These are phyloP conservation scores for Fomitopsis betulina DNA, from an alignment of 1,284 basidiomycete species.

Conservation along the genomic window DNA sequence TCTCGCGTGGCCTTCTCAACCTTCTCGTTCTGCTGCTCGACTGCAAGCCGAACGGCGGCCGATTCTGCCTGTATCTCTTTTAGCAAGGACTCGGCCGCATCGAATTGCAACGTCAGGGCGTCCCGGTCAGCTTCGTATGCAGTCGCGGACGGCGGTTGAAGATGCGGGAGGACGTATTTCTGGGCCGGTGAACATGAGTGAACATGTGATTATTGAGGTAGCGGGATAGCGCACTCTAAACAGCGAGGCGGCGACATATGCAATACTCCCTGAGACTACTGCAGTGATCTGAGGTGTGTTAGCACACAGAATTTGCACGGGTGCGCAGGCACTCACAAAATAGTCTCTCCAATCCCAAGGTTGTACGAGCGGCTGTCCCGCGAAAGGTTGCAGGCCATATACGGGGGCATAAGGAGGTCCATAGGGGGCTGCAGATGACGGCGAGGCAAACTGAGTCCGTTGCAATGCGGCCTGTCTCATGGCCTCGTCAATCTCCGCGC, in stretches of 20 bases:
- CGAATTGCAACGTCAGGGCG: constrained; percentile 87
- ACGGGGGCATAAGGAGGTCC: constrained; percentile 30
- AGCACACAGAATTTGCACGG: background rate
- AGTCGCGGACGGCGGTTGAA: constrained; percentile 84
- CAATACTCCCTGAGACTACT: constrained; percentile 84
- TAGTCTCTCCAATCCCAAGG: constrained; percentile 92
- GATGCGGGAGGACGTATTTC: constrained; percentile 92
- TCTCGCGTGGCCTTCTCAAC: constrained; percentile 78
- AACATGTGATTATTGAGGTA: background rate
- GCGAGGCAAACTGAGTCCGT: constrained; percentile 17
- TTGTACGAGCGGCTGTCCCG: constrained; percentile 37
- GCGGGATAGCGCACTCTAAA: constrained; percentile 59
- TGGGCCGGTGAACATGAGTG: constrained; percentile 26
- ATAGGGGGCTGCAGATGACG: constrained; percentile 17
- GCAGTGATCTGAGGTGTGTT: constrained; percentile 74
- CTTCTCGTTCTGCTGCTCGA: constrained; percentile 80
- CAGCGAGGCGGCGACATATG: constrained; percentile 85
- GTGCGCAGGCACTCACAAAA: constrained; percentile 60
- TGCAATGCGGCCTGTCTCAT: constrained; percentile 55
- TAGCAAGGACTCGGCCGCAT: constrained; percentile 82
- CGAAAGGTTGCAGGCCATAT: constrained; percentile 42
- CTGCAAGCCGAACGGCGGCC: constrained; percentile 63
- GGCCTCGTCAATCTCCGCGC: constrained; percentile 85
- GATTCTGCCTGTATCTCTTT: constrained; percentile 82
- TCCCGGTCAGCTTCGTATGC: constrained; percentile 89